Conservation (phyloP, 2,329 filamentous ascomycete species). For the Colletotrichum tanaceti region DNA sequence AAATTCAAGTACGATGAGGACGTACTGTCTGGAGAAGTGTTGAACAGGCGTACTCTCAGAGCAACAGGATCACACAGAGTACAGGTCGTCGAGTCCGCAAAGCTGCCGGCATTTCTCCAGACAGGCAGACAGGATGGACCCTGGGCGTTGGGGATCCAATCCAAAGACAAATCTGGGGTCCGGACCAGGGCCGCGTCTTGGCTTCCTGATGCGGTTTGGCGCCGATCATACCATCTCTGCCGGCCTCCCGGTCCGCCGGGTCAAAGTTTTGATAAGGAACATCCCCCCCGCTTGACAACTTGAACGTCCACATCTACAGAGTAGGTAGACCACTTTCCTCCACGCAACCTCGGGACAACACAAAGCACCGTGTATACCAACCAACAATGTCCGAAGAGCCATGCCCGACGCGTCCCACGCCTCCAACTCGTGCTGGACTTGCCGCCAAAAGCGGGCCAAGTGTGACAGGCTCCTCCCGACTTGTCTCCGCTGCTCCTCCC, state of each 20-base stretch:
- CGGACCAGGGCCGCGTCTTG: constrained; percentile 35
- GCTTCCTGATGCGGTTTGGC: constrained; percentile 27
- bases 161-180: constrained; percentile 23
- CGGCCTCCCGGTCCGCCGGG: constrained; percentile 13
- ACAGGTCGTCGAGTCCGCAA: no score
- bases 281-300: neutral
- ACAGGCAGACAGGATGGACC: neutral
- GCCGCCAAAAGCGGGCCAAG: constrained; percentile 35
- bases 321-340: neutral
- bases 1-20: no score
- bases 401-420: constrained; percentile 31
- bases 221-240: constrained; percentile 1
- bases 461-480: constrained; percentile 32
- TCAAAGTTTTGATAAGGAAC: constrained; percentile 5
- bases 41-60: no score
- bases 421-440: constrained; percentile 33
- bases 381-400: constrained; percentile 24
- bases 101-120: neutral
- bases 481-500: constrained; percentile 30
- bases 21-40: no score
- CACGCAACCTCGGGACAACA: neutral
- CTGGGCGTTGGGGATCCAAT: neutral
- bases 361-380: neutral
- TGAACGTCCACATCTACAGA: constrained; percentile 13
- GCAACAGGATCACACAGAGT: no score